Evolutionary conservation across 164 flowering plant species (phyloP).

Genomic region (Akebia trifoliata): DNA sequence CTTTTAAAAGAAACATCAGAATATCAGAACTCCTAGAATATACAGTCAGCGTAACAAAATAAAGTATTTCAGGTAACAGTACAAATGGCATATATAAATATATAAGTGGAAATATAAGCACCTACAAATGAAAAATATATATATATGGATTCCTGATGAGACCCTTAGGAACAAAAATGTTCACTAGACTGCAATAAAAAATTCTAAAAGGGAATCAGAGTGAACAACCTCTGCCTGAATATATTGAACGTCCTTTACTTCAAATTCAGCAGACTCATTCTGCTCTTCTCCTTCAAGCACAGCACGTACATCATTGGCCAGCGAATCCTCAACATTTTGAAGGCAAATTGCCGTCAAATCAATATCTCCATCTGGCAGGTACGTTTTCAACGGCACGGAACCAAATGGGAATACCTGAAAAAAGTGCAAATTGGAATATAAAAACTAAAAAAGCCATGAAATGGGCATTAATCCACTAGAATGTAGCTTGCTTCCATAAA

Average conservation of each 20-base stretch:
- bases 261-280: constrained; percentile 51
- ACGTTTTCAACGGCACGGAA: constrained; percentile 88
- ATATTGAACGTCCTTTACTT: constrained; percentile 74
- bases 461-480: constrained; percentile 1
- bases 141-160: background rate
- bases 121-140: background rate
- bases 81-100: too few species aligned
- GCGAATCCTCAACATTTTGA: constrained; percentile 47
- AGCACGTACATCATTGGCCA: constrained; percentile 47
- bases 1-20: background rate
- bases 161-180: too few species aligned
- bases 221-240: constrained; percentile 78
- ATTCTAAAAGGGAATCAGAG: background rate
- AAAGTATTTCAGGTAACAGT: too few species aligned
- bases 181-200: background rate
- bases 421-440: constrained; percentile 3
- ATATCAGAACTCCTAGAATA: background rate
- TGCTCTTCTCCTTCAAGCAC: constrained; percentile 67
- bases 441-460: background rate
- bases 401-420: constrained; percentile 84
- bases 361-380: constrained; percentile 98
- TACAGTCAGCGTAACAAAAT: too few species aligned
- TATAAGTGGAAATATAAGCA: background rate
- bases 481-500: background rate
- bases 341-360: constrained; percentile 73